These are phyloP conservation scores for Guadua angustifolia DNA, from an alignment of 176 grass and related monocot genomes.

Conservation along the genomic window DNA sequence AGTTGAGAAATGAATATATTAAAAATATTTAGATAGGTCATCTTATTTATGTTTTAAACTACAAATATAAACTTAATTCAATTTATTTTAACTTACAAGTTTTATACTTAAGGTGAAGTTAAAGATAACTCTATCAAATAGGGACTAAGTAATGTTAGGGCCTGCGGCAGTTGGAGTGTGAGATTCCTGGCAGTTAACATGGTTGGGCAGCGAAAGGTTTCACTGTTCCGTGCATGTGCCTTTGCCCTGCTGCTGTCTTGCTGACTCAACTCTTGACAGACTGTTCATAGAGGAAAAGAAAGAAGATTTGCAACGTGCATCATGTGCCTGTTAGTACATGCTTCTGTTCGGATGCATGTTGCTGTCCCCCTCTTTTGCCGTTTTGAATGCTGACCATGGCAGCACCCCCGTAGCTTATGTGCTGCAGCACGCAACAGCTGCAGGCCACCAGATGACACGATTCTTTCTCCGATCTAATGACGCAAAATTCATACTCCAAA, in stretches of 20 bases:
- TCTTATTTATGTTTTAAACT: no score
- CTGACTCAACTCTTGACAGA: neutral
- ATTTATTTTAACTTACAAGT: no score
- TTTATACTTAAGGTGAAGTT: no score
- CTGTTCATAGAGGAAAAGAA: neutral
- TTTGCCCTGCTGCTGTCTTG: neutral
- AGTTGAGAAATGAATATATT: no score
- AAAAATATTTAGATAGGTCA: no score
- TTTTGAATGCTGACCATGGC: neutral
- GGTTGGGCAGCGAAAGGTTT: neutral
- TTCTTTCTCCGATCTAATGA: no score
- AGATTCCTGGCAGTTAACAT: constrained; percentile 16
- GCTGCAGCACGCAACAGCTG: no score
- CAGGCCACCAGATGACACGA: neutral
- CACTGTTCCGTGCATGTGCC: neutral
- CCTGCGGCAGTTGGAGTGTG: neutral
- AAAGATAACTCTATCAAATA: no score
- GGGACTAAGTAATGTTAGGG: no score
- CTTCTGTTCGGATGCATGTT: neutral
- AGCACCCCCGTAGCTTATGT: no score
- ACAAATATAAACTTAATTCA: no score
- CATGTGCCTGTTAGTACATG: neutral
- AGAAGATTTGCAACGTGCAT: neutral
- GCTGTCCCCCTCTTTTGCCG: neutral
- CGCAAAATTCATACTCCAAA: neutral